Evolutionary conservation across 345 rosid genomes (phyloP).

Genomic region (Eucalyptus grandis): DNA sequence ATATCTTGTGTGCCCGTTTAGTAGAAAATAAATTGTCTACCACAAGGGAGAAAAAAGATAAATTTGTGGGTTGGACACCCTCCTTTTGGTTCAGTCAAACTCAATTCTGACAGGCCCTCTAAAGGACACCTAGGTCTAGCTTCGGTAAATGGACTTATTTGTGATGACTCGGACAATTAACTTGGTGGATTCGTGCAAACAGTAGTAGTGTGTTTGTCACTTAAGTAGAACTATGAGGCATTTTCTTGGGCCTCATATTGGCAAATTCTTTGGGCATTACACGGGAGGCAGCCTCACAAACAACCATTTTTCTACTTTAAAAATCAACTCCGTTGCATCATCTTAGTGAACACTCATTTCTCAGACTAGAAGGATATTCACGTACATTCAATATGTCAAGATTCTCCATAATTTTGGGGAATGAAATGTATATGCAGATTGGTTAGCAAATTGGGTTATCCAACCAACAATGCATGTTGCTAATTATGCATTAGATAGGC

Average conservation of each 20-base stretch:
- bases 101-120: background rate
- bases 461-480: background rate
- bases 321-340: accelerated
- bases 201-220: background rate
- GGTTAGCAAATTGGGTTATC: background rate
- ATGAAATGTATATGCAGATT: background rate
- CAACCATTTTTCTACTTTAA: background rate
- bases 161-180: accelerated
- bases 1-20: accelerated
- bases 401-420: background rate
- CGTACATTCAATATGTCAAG: accelerated
- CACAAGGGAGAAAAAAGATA: background rate
- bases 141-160: too few species aligned
- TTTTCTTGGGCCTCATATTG: background rate
- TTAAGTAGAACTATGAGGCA: background rate
- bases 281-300: background rate
- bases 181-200: background rate
- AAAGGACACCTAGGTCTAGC: background rate
- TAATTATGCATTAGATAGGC: background rate
- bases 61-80: background rate
- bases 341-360: background rate
- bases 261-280: background rate
- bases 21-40: background rate
- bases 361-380: too few species aligned
- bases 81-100: background rate